Conservation (phyloP, 768 basidiomycete genomes). For the Infundibulicybe gibba region DNA sequence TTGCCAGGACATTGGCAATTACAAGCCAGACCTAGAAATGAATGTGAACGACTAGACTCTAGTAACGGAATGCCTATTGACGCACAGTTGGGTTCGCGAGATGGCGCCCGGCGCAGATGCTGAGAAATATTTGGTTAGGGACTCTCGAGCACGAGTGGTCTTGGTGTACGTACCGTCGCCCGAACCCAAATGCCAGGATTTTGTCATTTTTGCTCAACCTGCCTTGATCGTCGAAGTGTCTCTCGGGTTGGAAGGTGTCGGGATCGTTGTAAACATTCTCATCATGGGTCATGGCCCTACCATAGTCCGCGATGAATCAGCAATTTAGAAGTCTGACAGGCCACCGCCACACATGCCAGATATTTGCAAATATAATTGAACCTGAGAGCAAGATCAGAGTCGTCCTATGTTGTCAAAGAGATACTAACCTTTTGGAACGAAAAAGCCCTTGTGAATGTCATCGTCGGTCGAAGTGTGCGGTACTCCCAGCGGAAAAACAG, state of each 20-base stretch:
- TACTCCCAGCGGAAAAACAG: constrained; percentile 23
- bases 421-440: no score
- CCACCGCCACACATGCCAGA: constrained; percentile 16
- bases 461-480: constrained; percentile 11
- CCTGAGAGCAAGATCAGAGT: constrained; percentile 5
- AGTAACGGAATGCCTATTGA: constrained; percentile 4
- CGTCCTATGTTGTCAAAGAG: background rate
- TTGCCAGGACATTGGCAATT: no score
- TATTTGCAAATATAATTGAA: no score
- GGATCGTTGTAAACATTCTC: no score
- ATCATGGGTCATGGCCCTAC: no score
- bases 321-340: background rate
- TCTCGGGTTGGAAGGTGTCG: constrained; percentile 23
- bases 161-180: constrained; percentile 18
- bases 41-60: background rate
- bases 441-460: constrained; percentile 13
- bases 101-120: background rate
- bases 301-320: background rate
- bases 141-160: background rate
- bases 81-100: no score
- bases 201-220: constrained; percentile 18
- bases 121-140: background rate
- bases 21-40: no score
- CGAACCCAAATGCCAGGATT: constrained; percentile 26
- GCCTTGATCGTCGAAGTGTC: constrained; percentile 35